These are phyloP conservation scores for Myxozyma neotropica DNA, from an alignment of 805 yeast genomes.

Conservation along the genomic window DNA sequence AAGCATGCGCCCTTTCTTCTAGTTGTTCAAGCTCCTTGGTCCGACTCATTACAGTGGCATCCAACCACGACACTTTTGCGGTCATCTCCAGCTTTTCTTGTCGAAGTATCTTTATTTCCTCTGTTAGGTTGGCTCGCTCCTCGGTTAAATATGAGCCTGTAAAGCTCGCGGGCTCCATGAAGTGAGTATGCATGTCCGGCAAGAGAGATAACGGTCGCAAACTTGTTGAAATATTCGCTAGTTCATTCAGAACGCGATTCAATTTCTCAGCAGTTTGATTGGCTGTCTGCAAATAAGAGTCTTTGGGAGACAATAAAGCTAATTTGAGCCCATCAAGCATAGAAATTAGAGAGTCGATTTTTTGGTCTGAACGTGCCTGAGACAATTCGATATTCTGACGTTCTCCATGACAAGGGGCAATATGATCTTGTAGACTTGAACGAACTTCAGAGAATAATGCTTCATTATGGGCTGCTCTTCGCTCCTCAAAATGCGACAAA, in stretches of 20 bases:
- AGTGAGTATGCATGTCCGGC: slow-evolving; percentile 14
- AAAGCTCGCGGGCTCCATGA: slow-evolving; percentile 26
- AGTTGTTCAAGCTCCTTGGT: slow-evolving; percentile 40
- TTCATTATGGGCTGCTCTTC: not conserved
- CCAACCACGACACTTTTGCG: slow-evolving; percentile 36
- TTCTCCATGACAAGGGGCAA: not conserved
- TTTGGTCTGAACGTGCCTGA: not conserved
- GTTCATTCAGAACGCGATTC: slow-evolving; percentile 23
- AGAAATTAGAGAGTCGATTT: not conserved
- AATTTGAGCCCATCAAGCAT: slow-evolving; percentile 15
- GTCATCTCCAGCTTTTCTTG: slow-evolving; percentile 34
- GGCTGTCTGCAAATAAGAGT: slow-evolving; percentile 10
- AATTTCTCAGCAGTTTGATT: slow-evolving; percentile 21
- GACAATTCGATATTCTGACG: not conserved
- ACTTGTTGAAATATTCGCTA: slow-evolving; percentile 7
- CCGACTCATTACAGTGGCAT: slow-evolving; percentile 37
- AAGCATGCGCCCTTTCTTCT: slow-evolving; percentile 38
- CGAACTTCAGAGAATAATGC: not conserved
- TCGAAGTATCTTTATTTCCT: slow-evolving; percentile 30
- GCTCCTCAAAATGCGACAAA: not conserved
- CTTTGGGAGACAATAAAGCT: not conserved
- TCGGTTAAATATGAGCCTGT: slow-evolving; percentile 32
- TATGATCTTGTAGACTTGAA: not conserved
- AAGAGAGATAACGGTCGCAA: slow-evolving; percentile 18
- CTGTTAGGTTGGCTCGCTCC: slow-evolving; percentile 28